Conservation (phyloP, 768 basidiomycete genomes). For the Amanita polypyramis region DNA sequence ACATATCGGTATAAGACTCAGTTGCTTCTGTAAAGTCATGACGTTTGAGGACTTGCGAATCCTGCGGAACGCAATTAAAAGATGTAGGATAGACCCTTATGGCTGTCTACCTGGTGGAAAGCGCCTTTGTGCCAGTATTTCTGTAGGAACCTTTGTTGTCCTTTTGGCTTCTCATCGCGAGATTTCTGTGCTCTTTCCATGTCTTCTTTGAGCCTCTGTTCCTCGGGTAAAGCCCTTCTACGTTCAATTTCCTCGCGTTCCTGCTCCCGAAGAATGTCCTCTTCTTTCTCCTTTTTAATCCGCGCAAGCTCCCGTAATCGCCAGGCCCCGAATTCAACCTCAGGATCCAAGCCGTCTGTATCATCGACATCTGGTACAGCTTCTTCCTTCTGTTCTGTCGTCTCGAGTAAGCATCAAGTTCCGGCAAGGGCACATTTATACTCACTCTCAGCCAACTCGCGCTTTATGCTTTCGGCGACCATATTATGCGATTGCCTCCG, state of each 20-base stretch:
- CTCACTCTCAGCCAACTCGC: slow-evolving; percentile 89
- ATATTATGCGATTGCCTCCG: slow-evolving; percentile 84
- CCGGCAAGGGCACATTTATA: slow-evolving; percentile 8
- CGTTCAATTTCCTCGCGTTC: slow-evolving; percentile 90
- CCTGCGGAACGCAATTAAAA: slow-evolving; percentile 27
- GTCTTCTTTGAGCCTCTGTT: slow-evolving; percentile 87
- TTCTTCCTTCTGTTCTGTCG: slow-evolving; percentile 79
- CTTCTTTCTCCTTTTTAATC: slow-evolving; percentile 92
- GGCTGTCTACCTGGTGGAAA: slow-evolving; percentile 73
- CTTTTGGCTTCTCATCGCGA: slow-evolving; percentile 84
- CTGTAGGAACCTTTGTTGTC: slow-evolving; percentile 86
- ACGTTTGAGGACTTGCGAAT: slow-evolving; percentile 73
- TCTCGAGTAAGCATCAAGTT: not conserved
- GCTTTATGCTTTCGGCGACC: slow-evolving; percentile 87
- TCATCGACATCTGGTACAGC: slow-evolving; percentile 86
- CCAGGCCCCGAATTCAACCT: slow-evolving; percentile 93
- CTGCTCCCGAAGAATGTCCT: slow-evolving; percentile 65
- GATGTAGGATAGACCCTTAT: not conserved
- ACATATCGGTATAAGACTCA: slow-evolving; percentile 79
- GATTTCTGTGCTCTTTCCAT: slow-evolving; percentile 73
- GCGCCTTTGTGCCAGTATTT: slow-evolving; percentile 99
- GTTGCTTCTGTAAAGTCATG: slow-evolving; percentile 89
- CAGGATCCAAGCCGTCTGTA: slow-evolving; percentile 85
- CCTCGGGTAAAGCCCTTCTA: slow-evolving; percentile 86
- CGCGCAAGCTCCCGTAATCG: slow-evolving; percentile 86